Conservation (phyloP, 1,139 yeast species). For the Candida frijolesensis region DNA sequence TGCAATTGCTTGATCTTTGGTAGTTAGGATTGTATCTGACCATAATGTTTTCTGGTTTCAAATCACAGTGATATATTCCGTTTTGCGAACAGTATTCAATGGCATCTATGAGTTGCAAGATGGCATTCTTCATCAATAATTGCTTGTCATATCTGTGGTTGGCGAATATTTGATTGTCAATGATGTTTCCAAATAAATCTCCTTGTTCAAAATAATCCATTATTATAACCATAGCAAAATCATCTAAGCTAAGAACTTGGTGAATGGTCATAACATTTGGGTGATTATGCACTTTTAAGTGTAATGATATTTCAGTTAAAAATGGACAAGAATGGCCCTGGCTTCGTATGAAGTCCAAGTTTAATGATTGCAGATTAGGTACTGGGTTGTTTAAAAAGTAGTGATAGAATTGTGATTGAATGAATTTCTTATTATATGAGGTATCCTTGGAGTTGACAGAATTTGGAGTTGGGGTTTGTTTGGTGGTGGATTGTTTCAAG, state of each 20-base stretch:
- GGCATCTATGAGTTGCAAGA: slow-evolving; percentile 75
- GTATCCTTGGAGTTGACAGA: slow-evolving; percentile 20
- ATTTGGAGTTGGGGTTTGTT: slow-evolving; percentile 10
- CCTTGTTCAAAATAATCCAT: slow-evolving; percentile 87
- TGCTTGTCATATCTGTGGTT: slow-evolving; percentile 36
- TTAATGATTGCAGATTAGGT: slow-evolving; percentile 28
- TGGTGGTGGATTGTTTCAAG: slow-evolving; percentile 44
- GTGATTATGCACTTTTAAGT: slow-evolving; percentile 73
- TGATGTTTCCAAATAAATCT: slow-evolving; percentile 79
- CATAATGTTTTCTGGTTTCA: slow-evolving; percentile 88
- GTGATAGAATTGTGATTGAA: slow-evolving; percentile 31
- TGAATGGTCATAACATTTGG: slow-evolving; percentile 77
- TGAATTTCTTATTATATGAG: slow-evolving; percentile 32
- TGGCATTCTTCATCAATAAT: slow-evolving; percentile 64
- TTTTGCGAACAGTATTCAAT: slow-evolving; percentile 67
- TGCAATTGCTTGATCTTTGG: slow-evolving; percentile 18
- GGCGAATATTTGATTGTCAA: slow-evolving; percentile 61
- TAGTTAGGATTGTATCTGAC: slow-evolving; percentile 42
- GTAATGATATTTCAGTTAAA: slow-evolving; percentile 71
- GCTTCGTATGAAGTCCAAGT: slow-evolving; percentile 44
- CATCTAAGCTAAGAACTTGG: slow-evolving; percentile 62
- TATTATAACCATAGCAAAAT: slow-evolving; percentile 57
- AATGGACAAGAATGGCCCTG: slow-evolving; percentile 49
- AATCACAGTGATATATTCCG: slow-evolving; percentile 82
- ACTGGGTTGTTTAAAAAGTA: slow-evolving; percentile 29